Percentiles rank a stretch among this genome's conserved stretches.
These are phyloP conservation scores for Acanthamoeba culbertsoni DNA, from an alignment of 208 protist genomes.

Conservation along the genomic window DNA sequence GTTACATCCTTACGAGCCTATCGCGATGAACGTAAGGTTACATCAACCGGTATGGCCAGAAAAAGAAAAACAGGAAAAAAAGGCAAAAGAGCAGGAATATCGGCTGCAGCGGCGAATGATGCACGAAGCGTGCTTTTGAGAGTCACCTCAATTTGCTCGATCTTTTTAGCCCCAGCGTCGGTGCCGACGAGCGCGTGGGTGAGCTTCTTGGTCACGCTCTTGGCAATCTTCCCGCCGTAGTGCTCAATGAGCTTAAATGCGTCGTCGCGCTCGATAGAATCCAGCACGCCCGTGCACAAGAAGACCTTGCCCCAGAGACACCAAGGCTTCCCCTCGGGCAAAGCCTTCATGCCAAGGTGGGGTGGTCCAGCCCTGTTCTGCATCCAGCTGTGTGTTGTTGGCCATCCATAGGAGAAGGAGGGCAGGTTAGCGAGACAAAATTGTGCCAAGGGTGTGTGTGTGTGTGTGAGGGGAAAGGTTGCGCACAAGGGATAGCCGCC, in stretches of 20 bases:
- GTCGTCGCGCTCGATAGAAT: constrained; percentile 84
- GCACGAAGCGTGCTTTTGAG: too few species aligned
- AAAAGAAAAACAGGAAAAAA: not conserved
- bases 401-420: not conserved
- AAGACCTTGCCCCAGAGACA: constrained; percentile 82
- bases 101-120: not conserved
- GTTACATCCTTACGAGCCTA: not conserved
- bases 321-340: constrained; percentile 74
- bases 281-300: constrained; percentile 85
- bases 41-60: not conserved
- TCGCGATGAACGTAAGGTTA: not conserved
- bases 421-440: not conserved
- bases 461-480: not conserved
- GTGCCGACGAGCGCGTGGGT: constrained; percentile 80
- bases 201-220: constrained; percentile 73
- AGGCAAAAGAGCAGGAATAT: not conserved
- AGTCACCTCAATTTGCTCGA: constrained; percentile 70
- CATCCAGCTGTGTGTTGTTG: not conserved
- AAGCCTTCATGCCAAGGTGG: constrained; percentile 67
- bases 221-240: constrained; percentile 80
- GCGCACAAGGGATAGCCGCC: constrained; percentile 17
- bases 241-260: constrained; percentile 73
- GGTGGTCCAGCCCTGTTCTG: constrained; percentile 11
- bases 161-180: constrained; percentile 80
- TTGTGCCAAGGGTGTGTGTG: too few species aligned